Evolutionary conservation across 2,329 filamentous ascomycete species (phyloP).

Genomic region (Fusarium drepaniforme): DNA sequence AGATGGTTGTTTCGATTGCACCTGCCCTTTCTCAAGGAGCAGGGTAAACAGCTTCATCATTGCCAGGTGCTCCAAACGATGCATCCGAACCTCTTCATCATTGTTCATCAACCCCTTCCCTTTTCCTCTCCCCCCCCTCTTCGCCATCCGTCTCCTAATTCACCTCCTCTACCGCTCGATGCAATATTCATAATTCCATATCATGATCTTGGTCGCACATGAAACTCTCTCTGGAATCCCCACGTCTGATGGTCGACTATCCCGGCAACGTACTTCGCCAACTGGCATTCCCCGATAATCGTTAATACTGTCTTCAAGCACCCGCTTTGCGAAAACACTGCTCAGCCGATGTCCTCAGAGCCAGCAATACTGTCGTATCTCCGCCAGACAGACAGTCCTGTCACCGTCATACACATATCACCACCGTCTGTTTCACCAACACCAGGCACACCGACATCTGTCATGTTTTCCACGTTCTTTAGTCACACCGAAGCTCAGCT

Average conservation of each 20-base stretch:
- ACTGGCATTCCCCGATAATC: neutral
- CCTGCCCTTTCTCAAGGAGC: neutral
- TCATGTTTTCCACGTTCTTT: slow-evolving; percentile 42
- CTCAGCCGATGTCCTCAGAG: neutral
- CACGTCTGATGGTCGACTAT: slow-evolving; percentile 21
- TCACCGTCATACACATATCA: neutral
- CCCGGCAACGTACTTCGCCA: slow-evolving; percentile 11
- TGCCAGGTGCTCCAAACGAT: neutral
- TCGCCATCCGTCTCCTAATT: slow-evolving; percentile 14
- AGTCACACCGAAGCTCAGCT: slow-evolving; percentile 37
- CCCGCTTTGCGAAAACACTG: neutral
- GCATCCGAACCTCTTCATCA: neutral
- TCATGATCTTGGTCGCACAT: slow-evolving; percentile 1
- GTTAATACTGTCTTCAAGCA: neutral
- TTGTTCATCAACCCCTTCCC: slow-evolving; percentile 7
- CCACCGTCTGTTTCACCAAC: neutral
- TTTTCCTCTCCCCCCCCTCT: neutral
- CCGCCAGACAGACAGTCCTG: slow-evolving; percentile 1
- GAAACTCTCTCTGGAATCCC: slow-evolving; percentile 9
- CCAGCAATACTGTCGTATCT: neutral
- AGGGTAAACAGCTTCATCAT: neutral
- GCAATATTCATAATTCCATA: slow-evolving; percentile 4
- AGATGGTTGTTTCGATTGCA: neutral
- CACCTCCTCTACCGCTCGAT: slow-evolving; percentile 6
- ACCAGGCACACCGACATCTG: neutral